Evolutionary conservation across 202 grass and related monocot species (phyloP).

Genomic region (Digitaria exilis): DNA sequence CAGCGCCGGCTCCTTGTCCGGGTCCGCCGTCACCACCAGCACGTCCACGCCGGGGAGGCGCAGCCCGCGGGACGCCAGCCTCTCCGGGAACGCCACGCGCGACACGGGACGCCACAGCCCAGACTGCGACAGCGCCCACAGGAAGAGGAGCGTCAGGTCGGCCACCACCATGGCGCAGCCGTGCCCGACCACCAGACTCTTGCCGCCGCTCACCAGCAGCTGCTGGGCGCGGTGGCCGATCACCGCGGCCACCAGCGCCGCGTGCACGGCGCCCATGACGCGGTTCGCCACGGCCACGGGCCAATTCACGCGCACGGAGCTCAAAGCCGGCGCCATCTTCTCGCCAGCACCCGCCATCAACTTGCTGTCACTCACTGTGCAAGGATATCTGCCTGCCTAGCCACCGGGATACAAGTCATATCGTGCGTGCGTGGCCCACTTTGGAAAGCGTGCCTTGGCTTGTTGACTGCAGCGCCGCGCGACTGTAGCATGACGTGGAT

Average conservation of each 20-base stretch:
- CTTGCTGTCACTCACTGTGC: no score
- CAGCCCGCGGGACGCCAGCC: slow-evolving; percentile 7
- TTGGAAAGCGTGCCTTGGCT: no score
- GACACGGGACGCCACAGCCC: slow-evolving; percentile 47
- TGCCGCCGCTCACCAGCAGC: background rate
- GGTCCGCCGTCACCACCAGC: slow-evolving; percentile 60
- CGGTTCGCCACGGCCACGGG: slow-evolving; percentile 41
- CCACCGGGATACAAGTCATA: no score
- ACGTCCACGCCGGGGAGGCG: slow-evolving; percentile 51
- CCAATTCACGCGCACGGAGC: slow-evolving; percentile 29
- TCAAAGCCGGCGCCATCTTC: background rate
- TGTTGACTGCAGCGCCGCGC: no score
- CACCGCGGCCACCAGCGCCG: background rate
- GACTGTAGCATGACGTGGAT: no score
- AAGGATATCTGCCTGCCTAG: no score
- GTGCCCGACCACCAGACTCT: background rate
- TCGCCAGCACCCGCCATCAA: background rate
- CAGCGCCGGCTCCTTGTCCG: slow-evolving; percentile 51
- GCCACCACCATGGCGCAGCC: slow-evolving; percentile 34
- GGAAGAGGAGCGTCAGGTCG: slow-evolving; percentile 45
- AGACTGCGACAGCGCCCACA: slow-evolving; percentile 55
- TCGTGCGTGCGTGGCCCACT: no score
- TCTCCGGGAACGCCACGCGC: slow-evolving; percentile 41
- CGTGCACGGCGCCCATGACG: slow-evolving; percentile 39
- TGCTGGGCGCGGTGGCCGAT: slow-evolving; percentile 36